phyloP scores from a whole-genome alignment of 2,329 filamentous ascomycete genomes.

The Colletotrichum cuscutae region DNA sequence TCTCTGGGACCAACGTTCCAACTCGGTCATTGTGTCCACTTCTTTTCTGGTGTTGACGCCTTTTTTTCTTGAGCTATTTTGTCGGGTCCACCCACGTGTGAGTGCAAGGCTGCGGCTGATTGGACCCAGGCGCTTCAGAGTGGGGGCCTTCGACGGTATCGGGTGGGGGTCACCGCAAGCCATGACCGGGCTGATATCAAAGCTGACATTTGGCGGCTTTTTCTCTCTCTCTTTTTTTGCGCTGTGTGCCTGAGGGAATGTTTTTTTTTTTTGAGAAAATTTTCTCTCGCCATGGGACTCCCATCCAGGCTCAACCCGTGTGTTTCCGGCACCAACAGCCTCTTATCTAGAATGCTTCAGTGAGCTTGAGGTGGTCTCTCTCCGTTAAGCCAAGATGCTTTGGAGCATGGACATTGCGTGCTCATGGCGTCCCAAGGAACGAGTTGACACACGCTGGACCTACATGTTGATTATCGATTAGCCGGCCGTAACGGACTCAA shows the following conservation, averaged over 20 bases:
- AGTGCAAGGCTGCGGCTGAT: conserved; percentile 31
- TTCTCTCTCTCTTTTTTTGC: not conserved
- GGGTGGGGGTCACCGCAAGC: conserved; percentile 37
- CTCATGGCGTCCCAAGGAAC: not conserved
- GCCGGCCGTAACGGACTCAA: conserved; percentile 26
- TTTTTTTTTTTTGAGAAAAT: conserved; percentile 20
- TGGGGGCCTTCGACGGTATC: conserved; percentile 31
- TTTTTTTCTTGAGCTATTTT: conserved; percentile 25
- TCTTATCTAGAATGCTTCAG: not conserved
- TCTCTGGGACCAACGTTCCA: conserved; percentile 25
- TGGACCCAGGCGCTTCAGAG: conserved; percentile 28
- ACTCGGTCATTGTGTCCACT: conserved; percentile 29
- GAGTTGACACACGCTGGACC: not conserved
- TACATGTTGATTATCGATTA: not conserved
- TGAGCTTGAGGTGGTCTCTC: too few relatives aligned
- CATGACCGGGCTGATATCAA: conserved; percentile 35
- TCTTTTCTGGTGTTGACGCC: conserved; percentile 7
- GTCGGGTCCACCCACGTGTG: conserved; percentile 37
- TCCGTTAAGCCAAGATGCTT: not conserved
- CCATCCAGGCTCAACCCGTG: not conserved
- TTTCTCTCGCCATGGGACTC: conserved; percentile 12
- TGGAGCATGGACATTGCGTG: not conserved
- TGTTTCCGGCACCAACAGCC: not conserved
- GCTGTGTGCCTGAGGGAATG: conserved; percentile 28
- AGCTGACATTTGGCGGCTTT: conserved; percentile 14